These are phyloP conservation scores for fission yeast (Schizosaccharomyces pombe) DNA, from an alignment of 805 yeast genomes.

Conservation along the genomic window DNA sequence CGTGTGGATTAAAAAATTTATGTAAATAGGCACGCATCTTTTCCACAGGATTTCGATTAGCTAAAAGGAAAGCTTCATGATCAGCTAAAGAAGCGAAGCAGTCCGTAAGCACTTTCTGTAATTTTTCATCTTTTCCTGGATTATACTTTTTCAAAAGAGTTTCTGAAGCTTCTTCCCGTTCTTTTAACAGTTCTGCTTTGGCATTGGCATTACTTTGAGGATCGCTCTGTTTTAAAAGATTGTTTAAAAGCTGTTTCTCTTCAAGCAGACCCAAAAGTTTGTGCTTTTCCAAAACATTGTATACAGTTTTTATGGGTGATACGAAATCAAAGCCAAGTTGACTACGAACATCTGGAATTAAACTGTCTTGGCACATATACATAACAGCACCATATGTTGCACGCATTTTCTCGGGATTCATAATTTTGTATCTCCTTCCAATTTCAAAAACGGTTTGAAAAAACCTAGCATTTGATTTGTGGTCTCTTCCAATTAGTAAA, in stretches of 20 bases:
- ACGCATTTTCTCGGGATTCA: conserved; percentile 67
- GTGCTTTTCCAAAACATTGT: conserved; percentile 22
- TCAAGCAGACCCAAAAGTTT: conserved; percentile 24
- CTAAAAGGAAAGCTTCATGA: conserved; percentile 44
- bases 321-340: conserved; percentile 56
- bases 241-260: conserved; percentile 27
- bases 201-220: conserved; percentile 43
- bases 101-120: conserved; percentile 40
- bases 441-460: conserved; percentile 48
- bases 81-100: conserved; percentile 59
- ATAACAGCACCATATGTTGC: conserved; percentile 58
- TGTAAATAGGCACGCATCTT: conserved; percentile 34
- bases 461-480: conserved; percentile 49
- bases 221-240: neutral
- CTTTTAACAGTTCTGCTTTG: conserved; percentile 29
- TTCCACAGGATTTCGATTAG: conserved; percentile 44
- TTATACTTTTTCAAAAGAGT: conserved; percentile 28
- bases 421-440: conserved; percentile 58
- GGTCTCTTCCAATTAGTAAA: conserved; percentile 41
- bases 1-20: conserved; percentile 21
- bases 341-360: conserved; percentile 42
- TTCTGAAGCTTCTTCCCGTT: conserved; percentile 44
- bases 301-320: conserved; percentile 46
- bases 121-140: conserved; percentile 16
- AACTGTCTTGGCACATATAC: conserved; percentile 60